Percentiles rank a stretch among this genome's conserved stretches.
Evolutionary conservation across 1,284 basidiomycete genomes (phyloP).

Genomic region (Malassezia dermatis): DNA sequence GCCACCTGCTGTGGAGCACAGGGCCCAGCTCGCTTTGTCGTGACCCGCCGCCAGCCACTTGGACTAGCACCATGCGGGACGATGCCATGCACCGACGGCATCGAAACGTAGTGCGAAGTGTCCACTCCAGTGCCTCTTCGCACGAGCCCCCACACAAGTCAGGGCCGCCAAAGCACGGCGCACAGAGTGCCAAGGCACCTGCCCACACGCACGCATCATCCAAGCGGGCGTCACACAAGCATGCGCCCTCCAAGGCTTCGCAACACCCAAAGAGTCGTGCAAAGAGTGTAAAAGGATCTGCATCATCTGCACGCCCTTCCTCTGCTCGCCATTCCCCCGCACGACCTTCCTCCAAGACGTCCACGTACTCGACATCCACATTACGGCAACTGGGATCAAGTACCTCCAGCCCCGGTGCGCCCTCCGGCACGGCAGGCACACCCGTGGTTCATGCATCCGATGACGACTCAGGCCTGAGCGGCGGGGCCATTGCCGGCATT

Average conservation of each 20-base stretch:
- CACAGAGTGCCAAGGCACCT: not conserved
- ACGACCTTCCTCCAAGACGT: not conserved
- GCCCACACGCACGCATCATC: not conserved
- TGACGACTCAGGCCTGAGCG: not conserved
- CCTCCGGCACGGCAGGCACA: not conserved
- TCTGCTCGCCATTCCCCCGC: not conserved
- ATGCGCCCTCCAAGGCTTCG: not conserved
- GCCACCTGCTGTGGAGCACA: not conserved
- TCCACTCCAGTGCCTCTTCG: not conserved
- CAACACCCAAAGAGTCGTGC: not conserved
- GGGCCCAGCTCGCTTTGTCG: not conserved
- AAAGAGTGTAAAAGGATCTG: not conserved
- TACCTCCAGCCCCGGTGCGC: not conserved
- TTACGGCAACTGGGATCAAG: not conserved
- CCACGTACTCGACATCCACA: not conserved
- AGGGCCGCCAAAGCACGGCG: no score
- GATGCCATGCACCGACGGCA: not conserved
- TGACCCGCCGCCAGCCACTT: not conserved
- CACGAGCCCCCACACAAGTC: not conserved
- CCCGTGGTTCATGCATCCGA: not conserved
- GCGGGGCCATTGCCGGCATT: conserved; percentile 14
- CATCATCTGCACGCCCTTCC: not conserved
- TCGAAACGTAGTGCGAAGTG: not conserved
- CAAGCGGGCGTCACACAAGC: not conserved
- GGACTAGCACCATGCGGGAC: not conserved